Base-by-base conservation (phyloP, 2,329 filamentous ascomycete species). In the Lasiodiplodia gonubiensis region DNA sequence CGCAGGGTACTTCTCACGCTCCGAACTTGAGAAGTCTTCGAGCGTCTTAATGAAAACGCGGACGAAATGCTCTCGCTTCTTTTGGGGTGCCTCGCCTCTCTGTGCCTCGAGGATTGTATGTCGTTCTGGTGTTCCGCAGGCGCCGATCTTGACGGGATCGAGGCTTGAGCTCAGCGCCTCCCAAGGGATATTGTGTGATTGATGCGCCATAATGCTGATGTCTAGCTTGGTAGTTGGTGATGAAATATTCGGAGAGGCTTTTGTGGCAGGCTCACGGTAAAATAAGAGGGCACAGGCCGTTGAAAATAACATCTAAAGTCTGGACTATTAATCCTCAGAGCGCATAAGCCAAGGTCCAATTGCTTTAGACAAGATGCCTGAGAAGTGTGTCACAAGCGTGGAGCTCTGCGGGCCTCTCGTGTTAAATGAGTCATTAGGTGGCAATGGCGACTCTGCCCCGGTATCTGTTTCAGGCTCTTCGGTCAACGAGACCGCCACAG, bases 121-220 rank as follows among this genome's bases (percentile, higher is more conserved):
- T 18, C 49, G 49, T 14, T n/a, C 49, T n/a, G 21, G 25, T 53
- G 49, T 53, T 53, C 49, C 49, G 14, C 49, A n/a, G 14, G 49
- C 16, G n/a, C 49, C 49, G 21, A 53, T 21, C 25, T 53, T 53
- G 14, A 30, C 49, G 21, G 25, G 7, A 8, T 53, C 25, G 49
- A 25, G 25, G 21, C 21, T 25, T 16, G 16, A 25, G 49, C 21
- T 14, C 23, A 53, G 25, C 16, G 49, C 49, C 49, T 53, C 49
- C 49, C 49, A 53, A 30, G 49, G 49, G 11, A 53, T 53, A 21
- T 53, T 53, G 49, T 53, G 49, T 53, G 49, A 10, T 25, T 53
- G 49, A 53, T 53, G 25, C 16, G n/a, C 49, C 25, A 53, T 25
- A 53, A 53, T 53, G 4, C n/a, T 30, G 2, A 4, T 14, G 49